Percentiles rank a stretch among this genome's conserved stretches.
Conservation (phyloP, 257 asterid genomes). For the Nicotiana obtusifolia region DNA sequence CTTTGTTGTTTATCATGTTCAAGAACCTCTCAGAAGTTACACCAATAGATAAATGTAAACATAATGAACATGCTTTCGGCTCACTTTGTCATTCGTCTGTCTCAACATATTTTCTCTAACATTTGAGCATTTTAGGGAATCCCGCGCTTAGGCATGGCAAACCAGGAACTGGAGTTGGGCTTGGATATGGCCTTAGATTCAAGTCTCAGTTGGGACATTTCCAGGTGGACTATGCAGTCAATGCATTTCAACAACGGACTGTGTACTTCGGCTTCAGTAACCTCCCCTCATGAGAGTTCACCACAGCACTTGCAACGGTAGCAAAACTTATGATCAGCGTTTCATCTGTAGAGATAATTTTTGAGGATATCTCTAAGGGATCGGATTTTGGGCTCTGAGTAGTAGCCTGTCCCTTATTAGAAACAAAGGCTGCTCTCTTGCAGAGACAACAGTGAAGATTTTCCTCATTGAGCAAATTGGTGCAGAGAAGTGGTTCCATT, state of each 20-base stretch:
- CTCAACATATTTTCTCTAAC: neutral
- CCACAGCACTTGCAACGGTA: neutral
- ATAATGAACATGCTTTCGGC: no score
- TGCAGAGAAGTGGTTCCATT: neutral
- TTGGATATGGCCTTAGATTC: conserved; percentile 81
- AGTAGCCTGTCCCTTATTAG: neutral
- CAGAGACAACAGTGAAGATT: neutral
- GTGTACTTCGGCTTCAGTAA: conserved; percentile 74
- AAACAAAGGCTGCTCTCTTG: neutral
- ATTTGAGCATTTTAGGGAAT: conserved; percentile 43
- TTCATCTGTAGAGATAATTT: neutral
- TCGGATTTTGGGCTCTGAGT: neutral
- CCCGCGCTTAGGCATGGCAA: conserved; percentile 89
- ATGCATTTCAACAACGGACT: conserved; percentile 70
- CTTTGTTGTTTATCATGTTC: neutral
- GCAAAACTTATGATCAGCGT: neutral
- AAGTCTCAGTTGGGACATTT: conserved; percentile 76
- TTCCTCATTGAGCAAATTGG: neutral
- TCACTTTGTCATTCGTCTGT: no score
- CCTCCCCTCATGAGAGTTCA: conserved; percentile 32
- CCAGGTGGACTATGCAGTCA: conserved; percentile 75
- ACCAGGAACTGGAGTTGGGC: conserved; percentile 78
- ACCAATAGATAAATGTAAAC: no score
- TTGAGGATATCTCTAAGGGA: neutral
- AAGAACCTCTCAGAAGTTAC: neutral